Evolutionary conservation across 179 eudicot species (phyloP).

Genomic region (Carnegiea gigantea): DNA sequence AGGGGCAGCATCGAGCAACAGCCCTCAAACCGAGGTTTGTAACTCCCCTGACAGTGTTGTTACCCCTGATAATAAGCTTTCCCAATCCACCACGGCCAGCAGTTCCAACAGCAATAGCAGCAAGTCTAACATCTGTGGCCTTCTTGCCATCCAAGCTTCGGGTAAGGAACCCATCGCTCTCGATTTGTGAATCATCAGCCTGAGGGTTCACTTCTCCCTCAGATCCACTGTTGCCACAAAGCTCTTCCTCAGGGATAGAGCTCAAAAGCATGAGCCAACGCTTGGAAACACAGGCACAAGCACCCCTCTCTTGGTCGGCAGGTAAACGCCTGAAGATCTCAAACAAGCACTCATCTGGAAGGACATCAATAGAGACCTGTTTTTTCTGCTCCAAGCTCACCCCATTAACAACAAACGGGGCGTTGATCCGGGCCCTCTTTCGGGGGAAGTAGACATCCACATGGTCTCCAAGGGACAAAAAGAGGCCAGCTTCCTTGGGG

Average conservation of each 20-base stretch:
- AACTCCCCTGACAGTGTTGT: conserved; percentile 48
- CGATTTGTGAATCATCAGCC: conserved; percentile 27
- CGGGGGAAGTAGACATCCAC: conserved; percentile 59
- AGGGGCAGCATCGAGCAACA: conserved; percentile 69
- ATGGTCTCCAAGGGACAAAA: conserved; percentile 51
- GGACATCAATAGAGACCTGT: conserved; percentile 58
- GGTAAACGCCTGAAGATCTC: conserved; percentile 76
- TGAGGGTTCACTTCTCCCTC: conserved; percentile 9
- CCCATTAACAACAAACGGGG: conserved; percentile 38
- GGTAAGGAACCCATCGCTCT: conserved; percentile 58
- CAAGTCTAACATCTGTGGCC: conserved; percentile 87
- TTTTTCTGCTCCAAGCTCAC: conserved; percentile 33
- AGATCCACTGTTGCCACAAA: background rate
- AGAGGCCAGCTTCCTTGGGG: conserved; percentile 56
- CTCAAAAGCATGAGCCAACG: conserved; percentile 80
- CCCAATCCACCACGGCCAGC: conserved; percentile 70
- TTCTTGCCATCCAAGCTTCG: conserved; percentile 78
- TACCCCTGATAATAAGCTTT: conserved; percentile 69
- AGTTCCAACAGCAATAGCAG: conserved; percentile 82
- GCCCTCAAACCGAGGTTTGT: conserved; percentile 67
- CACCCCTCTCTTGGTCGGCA: conserved; percentile 61
- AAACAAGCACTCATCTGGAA: conserved; percentile 84
- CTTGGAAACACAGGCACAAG: conserved; percentile 66
- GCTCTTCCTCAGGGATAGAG: conserved; percentile 37
- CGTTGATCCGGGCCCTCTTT: conserved; percentile 66